phyloP scores from a whole-genome alignment of 2,329 filamentous ascomycete genomes.

The Chaetomiaceae sp. region DNA sequence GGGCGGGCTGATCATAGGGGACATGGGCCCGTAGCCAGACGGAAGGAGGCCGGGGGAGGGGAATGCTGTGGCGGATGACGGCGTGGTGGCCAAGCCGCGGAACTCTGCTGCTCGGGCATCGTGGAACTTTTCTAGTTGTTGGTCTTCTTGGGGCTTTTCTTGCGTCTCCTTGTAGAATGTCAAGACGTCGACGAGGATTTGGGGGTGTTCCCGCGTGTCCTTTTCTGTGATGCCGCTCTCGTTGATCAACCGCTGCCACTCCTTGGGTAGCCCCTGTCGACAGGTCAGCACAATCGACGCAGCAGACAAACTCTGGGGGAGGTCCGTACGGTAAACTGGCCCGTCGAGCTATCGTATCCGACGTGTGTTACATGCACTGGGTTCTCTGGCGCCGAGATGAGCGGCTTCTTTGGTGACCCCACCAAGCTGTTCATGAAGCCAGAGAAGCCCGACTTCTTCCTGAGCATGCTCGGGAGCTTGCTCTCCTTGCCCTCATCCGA shows the following conservation, averaged over 20 bases:
- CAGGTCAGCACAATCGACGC: slow-evolving; percentile 17
- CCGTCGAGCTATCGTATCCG: slow-evolving; percentile 92
- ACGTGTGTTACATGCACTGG: slow-evolving; percentile 98
- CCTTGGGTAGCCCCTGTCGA: slow-evolving; percentile 80
- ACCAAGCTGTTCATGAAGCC: slow-evolving; percentile 81
- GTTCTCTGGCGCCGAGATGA: slow-evolving; percentile 97
- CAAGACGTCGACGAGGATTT: slow-evolving; percentile 93
- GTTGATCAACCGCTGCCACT: slow-evolving; percentile 94
- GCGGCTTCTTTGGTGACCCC: slow-evolving; percentile 80
- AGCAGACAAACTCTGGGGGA: slow-evolving; percentile 3
- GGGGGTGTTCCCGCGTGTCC: slow-evolving; percentile 91
- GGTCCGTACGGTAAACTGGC: slow-evolving; percentile 80
- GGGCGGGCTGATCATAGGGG: slow-evolving; percentile 69
- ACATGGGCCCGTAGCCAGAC: slow-evolving; percentile 53
- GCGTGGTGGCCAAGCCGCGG: slow-evolving; percentile 39
- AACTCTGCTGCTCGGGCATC: slow-evolving; percentile 64
- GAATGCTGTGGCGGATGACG: slow-evolving; percentile 42
- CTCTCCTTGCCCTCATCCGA: slow-evolving; percentile 71
- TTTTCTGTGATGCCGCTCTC: slow-evolving; percentile 95
- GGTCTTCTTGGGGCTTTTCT: slow-evolving; percentile 73
- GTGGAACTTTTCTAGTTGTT: slow-evolving; percentile 94
- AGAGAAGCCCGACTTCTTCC: slow-evolving; percentile 86
- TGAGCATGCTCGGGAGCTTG: slow-evolving; percentile 54
- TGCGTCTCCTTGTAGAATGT: slow-evolving; percentile 96
- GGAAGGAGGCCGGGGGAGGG: slow-evolving; percentile 51